A percentile compares a stretch with the other conserved stretches of the same genome.
Conservation (phyloP, 2,329 filamentous ascomycete species). For the Alternaria burnsii region DNA sequence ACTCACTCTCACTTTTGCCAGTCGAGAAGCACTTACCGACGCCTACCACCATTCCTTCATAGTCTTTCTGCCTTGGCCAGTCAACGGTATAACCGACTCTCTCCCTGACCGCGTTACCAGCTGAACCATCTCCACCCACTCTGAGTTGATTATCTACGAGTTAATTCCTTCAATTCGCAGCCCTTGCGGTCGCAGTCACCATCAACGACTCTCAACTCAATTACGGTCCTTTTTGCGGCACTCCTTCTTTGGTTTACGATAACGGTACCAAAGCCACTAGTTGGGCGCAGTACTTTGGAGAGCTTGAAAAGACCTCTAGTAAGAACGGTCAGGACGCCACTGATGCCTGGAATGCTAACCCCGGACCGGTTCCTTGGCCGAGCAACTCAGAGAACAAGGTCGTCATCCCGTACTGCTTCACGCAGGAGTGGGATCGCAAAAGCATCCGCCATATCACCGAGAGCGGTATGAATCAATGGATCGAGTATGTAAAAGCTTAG, state of each 20-base stretch:
- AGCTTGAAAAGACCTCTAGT: not conserved
- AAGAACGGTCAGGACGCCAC: not conserved
- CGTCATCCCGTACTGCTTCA: slow-evolving; percentile 9
- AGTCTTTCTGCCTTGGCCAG: not conserved
- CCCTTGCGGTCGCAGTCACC: not conserved
- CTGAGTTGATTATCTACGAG: not conserved
- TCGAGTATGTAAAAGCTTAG: not conserved
- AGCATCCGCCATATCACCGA: not conserved
- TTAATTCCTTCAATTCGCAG: not conserved
- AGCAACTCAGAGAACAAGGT: not conserved
- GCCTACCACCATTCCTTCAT: not conserved
- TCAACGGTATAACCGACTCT: not conserved
- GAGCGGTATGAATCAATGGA: slow-evolving; percentile 2
- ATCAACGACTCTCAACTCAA: not conserved
- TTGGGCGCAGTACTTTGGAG: not conserved
- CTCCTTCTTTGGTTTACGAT: not conserved
- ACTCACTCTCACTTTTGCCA: not conserved
- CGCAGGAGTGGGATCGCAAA: not conserved
- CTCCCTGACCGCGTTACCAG: not conserved
- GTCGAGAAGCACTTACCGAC: not conserved
- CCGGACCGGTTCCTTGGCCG: not conserved
- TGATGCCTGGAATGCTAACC: not conserved
- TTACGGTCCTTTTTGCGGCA: not conserved
- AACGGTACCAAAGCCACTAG: slow-evolving; percentile 1
- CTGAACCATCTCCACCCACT: not conserved